Base-by-base conservation (phyloP, 768 basidiomycete species). In the Hericium rajendrae region DNA sequence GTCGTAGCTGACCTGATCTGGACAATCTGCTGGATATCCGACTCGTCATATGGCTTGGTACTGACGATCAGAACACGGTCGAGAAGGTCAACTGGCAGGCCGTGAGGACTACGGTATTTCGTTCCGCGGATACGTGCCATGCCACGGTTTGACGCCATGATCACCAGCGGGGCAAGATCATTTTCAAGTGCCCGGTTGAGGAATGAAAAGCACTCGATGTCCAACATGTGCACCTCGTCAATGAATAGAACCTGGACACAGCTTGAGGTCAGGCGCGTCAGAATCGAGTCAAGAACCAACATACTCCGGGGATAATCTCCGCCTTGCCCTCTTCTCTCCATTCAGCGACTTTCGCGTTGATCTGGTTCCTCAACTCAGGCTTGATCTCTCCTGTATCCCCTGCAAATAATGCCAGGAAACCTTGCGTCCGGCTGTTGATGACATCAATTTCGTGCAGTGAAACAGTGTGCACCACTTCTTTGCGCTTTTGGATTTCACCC, bases 341-440 rank as follows among this genome's bases (percentile, higher is more conserved):
- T 67, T 98, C 95, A 2, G 85, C 87, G 4, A 99, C 94, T 70
- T 97, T 97, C 50, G 86, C 82, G 71, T 99, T 91, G 72, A 99
- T 98, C 72, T 99, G 95, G 65, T 88, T 90, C 54, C 95, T 83
- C 58, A 99, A 76, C 69, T 98, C 95, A 32, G 94, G 90, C 73
- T 97, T 97, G 71, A 99, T 97, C 74, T 99, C 97, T 16, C 97
- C 97, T 0, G 97, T 99, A 69, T 99, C 97, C 11, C 95, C 95
- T 53, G 89, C 84, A 68, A 90, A 90, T 12, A 99, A 80, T 0
- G 97, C 95, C 38, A 98, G 83, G 79, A 98, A 98, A 3, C 97
- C 97, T 76, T 99, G 97, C 6, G 95, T 98, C 53, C 95, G 83
- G 62, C 91, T 93, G 77, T 98, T 99, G 77, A 98, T 98, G 54